Evolutionary conservation across 1,139 yeast genomes (phyloP), one percentile per base, ranked within the genome.

Genomic region (Pichia sp.): DNA sequence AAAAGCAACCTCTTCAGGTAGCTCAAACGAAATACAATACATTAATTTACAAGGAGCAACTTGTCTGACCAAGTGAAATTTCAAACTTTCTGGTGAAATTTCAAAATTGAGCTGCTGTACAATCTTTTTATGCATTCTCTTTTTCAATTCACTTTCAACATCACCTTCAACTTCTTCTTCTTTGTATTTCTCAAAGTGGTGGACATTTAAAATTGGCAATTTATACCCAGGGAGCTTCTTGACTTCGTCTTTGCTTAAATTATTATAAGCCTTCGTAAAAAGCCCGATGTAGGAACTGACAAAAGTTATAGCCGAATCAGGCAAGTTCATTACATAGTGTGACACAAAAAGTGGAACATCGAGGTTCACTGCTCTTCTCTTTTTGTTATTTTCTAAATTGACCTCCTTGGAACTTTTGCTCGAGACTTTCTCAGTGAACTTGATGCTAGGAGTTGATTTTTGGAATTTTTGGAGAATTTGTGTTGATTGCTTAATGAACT

Each of bases 31-130:
- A 4, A 88, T 87, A 67, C 98, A 90, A 66, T 81, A 91, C 99
- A 93, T 93, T 34, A 93, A 93, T 66, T 93, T 95, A 2, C 97
- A 89, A 2, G 99, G 99, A 0, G 99, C 93, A 13, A 95, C 99
- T 66, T 83, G 84, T 63, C 99, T 80, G 13, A 95, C 99, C 59
- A 85, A 72, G 65, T 91, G 98, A 68, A 90, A 86, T 1, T 70
- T 64, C 43, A 87, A 71, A 0, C 70, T 64, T 5, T 73, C 74
- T 22, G 76, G 67, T 7, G 82, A 71, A 18, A 83, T 70, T 1
- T 78, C 73, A 61, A 61, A 74, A 2, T 76, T 73, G 58, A 93
- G 70, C 26, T 81, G 70, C 1, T 73, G 66, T n/a, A 77, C 70
- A 22, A 93, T 78, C 53, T 84, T 79, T 10, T 66, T 63, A 57